A percentile compares a stretch with the other conserved stretches of the same genome.
Conservation (phyloP, 202 grass and related monocot genomes). For the Schoenoplectus triqueter region DNA sequence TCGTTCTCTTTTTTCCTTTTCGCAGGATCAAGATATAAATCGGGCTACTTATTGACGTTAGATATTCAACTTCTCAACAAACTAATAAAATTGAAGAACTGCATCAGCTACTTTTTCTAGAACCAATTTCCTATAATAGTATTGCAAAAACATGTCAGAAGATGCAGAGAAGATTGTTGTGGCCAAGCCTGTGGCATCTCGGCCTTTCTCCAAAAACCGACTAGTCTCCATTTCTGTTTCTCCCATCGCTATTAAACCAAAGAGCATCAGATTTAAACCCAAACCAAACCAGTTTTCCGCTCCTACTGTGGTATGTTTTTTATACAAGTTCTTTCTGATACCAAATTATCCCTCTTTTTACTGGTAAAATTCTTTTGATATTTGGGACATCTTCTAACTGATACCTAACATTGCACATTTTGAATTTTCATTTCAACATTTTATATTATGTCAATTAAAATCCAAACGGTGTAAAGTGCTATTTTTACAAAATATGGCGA, state of each 20-base stretch:
- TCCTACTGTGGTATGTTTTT: conserved; percentile 30
- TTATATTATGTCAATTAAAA: conserved; percentile 4
- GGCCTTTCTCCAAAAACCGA: conserved; percentile 49
- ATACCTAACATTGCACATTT: neutral
- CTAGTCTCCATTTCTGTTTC: conserved; percentile 30
- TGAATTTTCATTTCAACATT: neutral
- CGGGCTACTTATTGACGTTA: neutral
- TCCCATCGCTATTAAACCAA: conserved; percentile 54
- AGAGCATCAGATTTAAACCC: conserved; percentile 47
- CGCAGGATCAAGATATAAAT: conserved; percentile 31
- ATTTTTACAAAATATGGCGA: no score
- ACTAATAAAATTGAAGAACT: neutral
- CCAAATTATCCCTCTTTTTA: conserved; percentile 39
- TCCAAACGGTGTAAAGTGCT: neutral
- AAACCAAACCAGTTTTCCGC: neutral
- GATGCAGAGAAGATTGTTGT: conserved; percentile 64
- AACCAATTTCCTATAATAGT: no score
- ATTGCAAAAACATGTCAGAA: conserved; percentile 31
- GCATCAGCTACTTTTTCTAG: neutral
- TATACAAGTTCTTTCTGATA: conserved; percentile 28
- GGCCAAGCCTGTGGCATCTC: conserved; percentile 71
- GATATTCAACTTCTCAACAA: conserved; percentile 5
- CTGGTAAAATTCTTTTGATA: conserved; percentile 29
- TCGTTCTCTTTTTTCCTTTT: conserved; percentile 22
- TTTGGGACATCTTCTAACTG: neutral